Evolutionary conservation across 2,329 filamentous ascomycete species (phyloP).

Genomic region (Cladosporium cucumerinum): DNA sequence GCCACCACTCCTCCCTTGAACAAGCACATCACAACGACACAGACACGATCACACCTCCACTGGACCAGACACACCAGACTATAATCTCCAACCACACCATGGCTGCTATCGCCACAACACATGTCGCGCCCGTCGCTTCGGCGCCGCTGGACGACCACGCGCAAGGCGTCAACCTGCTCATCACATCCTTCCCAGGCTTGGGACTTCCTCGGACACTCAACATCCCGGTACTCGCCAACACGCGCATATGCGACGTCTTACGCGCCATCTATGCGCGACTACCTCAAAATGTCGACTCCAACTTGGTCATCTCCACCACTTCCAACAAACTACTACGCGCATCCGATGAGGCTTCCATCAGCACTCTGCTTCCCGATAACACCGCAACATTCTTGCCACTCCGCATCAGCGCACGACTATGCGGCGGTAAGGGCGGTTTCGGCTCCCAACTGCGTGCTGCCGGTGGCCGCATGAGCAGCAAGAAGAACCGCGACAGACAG

Average conservation of each 20-base stretch:
- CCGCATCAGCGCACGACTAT: slow-evolving; percentile 72
- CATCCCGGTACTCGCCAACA: slow-evolving; percentile 65
- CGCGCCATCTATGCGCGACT: slow-evolving; percentile 61
- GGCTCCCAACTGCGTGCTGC: slow-evolving; percentile 95
- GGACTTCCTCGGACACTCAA: slow-evolving; percentile 78
- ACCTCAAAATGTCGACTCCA: slow-evolving; percentile 51
- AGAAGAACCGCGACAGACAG: slow-evolving; percentile 77
- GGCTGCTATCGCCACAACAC: not conserved
- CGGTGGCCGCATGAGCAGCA: slow-evolving; percentile 96
- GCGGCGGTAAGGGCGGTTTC: slow-evolving; percentile 96
- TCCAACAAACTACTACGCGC: slow-evolving; percentile 67
- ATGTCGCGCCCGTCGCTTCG: not conserved
- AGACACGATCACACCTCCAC: not conserved
- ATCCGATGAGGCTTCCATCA: slow-evolving; percentile 55
- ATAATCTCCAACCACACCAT: not conserved
- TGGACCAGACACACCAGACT: not conserved
- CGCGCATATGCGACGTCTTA: slow-evolving; percentile 63
- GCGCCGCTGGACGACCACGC: not conserved
- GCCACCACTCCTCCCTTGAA: not conserved
- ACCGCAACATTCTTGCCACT: slow-evolving; percentile 70
- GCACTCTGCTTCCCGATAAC: slow-evolving; percentile 55
- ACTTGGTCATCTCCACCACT: slow-evolving; percentile 76
- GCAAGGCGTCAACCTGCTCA: slow-evolving; percentile 68
- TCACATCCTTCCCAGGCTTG: slow-evolving; percentile 80
- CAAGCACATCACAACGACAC: not conserved